A percentile compares a stretch with the other conserved stretches of the same genome.
phyloP scores from a whole-genome alignment of 768 basidiomycete species.

The Dacryopinax spathularia region DNA sequence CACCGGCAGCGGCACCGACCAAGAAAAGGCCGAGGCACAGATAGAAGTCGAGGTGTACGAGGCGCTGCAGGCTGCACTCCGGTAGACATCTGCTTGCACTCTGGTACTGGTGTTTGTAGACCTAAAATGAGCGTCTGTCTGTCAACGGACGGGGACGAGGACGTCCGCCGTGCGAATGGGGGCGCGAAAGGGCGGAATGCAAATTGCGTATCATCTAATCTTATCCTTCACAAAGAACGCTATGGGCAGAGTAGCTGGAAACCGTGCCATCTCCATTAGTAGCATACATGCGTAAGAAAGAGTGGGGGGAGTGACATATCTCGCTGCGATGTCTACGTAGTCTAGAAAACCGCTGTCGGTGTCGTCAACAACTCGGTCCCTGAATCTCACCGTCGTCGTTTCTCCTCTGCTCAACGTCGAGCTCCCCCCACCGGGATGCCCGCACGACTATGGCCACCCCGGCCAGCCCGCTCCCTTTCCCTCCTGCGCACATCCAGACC shows the following conservation, averaged over 20 bases:
- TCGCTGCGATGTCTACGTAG: too few species aligned
- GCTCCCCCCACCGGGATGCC: not conserved
- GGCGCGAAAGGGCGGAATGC: not conserved
- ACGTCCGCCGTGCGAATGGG: not conserved
- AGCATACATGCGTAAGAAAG: not conserved
- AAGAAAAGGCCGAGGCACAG: conserved; percentile 82
- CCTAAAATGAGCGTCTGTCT: not conserved
- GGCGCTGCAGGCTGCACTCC: conserved; percentile 75
- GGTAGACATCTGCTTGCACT: conserved; percentile 17
- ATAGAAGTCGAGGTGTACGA: conserved; percentile 96
- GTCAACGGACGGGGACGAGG: not conserved
- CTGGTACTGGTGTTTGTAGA: not conserved
- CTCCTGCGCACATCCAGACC: not conserved
- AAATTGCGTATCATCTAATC: not conserved
- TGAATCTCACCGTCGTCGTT: not conserved
- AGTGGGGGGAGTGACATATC: not conserved
- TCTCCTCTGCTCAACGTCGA: not conserved
- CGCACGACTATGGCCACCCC: not conserved
- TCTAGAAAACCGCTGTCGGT: too few species aligned
- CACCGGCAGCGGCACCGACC: conserved; percentile 72
- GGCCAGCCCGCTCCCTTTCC: not conserved
- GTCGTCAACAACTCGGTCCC: not conserved
- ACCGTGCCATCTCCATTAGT: not conserved
- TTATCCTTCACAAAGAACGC: too few species aligned
- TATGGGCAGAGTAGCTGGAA: too few species aligned